Conservation (phyloP, 768 basidiomycete genomes). For the Bullera alba region DNA sequence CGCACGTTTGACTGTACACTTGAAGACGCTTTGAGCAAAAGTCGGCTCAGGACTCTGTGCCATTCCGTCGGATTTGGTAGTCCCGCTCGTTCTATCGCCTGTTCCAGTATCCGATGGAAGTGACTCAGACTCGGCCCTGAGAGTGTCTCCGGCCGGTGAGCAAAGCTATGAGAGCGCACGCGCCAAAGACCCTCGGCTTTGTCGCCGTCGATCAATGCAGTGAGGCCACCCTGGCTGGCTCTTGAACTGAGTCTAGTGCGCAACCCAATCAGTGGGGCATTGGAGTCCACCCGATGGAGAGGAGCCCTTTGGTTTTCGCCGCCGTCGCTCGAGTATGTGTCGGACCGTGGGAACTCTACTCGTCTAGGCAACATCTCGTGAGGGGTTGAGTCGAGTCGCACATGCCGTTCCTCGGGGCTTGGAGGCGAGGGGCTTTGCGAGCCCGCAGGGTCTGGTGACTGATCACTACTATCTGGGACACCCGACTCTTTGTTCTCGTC, state of each 20-base stretch:
- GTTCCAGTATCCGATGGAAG: conserved; percentile 80
- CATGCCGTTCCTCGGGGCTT: neutral
- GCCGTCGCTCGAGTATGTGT: conserved; percentile 31
- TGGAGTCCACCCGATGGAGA: conserved; percentile 19
- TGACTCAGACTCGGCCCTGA: conserved; percentile 79
- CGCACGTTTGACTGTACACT: conserved; percentile 52
- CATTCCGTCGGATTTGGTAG: conserved; percentile 80
- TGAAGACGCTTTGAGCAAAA: conserved; percentile 77
- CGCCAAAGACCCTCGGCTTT: conserved; percentile 56
- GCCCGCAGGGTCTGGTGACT: neutral
- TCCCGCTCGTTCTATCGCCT: conserved; percentile 74
- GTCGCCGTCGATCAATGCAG: conserved; percentile 34
- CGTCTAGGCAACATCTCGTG: neutral
- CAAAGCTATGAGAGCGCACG: conserved; percentile 78
- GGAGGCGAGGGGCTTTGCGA: neutral
- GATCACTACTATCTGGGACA: neutral
- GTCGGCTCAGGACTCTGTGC: conserved; percentile 72
- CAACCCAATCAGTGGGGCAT: conserved; percentile 28
- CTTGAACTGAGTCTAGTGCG: conserved; percentile 31
- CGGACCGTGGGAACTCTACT: conserved; percentile 24
- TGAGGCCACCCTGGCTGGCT: conserved; percentile 33
- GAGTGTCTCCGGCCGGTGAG: conserved; percentile 57
- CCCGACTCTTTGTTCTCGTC: conserved; percentile 32
- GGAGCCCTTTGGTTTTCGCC: conserved; percentile 12
- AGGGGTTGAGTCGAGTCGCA: neutral